Percentiles rank a stretch among this genome's conserved stretches.
Conservation (phyloP, 78 protist species). For the Ministeria vibrans region DNA sequence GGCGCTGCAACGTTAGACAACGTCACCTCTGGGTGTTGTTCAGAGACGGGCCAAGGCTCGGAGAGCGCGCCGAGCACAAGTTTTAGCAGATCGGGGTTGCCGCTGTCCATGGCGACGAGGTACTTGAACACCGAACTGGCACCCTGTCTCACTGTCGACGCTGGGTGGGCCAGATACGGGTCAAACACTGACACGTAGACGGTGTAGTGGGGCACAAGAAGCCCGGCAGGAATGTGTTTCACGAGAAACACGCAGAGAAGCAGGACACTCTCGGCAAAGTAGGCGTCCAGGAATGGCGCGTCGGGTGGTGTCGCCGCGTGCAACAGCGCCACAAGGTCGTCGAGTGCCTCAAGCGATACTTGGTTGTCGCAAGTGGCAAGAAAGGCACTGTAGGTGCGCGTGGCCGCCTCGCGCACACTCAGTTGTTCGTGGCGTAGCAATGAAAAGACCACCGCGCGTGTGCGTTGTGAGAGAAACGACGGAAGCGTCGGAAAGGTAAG, state of each 20-base stretch:
- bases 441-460: neutral
- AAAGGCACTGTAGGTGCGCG: neutral
- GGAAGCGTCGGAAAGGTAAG: neutral
- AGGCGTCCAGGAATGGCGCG: neutral
- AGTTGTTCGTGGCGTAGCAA: slow-evolving; percentile 13
- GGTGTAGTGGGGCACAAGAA: slow-evolving; percentile 9
- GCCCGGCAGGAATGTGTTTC: neutral
- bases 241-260: neutral
- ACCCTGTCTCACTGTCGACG: slow-evolving; percentile 20
- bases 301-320: neutral
- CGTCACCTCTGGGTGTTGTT: neutral
- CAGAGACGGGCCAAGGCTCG: neutral
- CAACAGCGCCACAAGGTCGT: neutral
- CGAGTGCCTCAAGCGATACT: neutral
- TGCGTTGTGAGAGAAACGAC: neutral
- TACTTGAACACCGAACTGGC: neutral
- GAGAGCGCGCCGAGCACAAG: neutral
- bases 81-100: neutral
- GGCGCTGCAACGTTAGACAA: neutral
- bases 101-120: neutral
- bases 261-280: slow-evolving; percentile 3
- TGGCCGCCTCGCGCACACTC: slow-evolving; percentile 23
- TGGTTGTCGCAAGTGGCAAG: slow-evolving; percentile 4
- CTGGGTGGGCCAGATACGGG: slow-evolving; percentile 14
- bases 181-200: neutral